Conservation (phyloP, 2,329 filamentous ascomycete genomes). For the Sporothrix brasiliensis region DNA sequence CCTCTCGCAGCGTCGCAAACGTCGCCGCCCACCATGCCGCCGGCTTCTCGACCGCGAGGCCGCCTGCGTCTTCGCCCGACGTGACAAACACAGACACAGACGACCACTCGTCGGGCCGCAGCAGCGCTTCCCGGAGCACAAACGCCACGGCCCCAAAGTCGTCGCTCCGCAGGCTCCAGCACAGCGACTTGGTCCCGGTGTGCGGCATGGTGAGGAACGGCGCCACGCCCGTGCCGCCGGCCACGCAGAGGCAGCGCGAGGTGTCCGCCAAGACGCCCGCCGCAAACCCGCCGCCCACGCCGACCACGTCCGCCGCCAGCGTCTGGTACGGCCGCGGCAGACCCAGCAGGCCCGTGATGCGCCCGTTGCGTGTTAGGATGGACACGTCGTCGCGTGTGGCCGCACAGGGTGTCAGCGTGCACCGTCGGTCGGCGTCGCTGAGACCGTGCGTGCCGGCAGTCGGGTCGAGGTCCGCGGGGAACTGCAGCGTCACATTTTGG, state of each 20-base stretch:
- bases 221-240: conserved; percentile 22
- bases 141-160: conserved; percentile 35
- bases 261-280: neutral
- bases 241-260: neutral
- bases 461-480: conserved; percentile 36
- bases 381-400: neutral
- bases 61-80: conserved; percentile 32
- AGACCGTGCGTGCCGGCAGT: conserved; percentile 32
- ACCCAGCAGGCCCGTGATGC: conserved; percentile 36
- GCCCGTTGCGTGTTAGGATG: conserved; percentile 35
- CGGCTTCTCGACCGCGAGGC: conserved; percentile 30
- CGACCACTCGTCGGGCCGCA: conserved; percentile 27
- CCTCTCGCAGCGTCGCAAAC: neutral
- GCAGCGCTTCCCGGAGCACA: conserved; percentile 30
- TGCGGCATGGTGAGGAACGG: conserved; percentile 11
- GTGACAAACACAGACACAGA: conserved; percentile 34
- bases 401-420: conserved; percentile 35
- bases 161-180: conserved; percentile 33
- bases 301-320: conserved; percentile 33
- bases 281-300: conserved; percentile 34
- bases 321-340: conserved; percentile 34
- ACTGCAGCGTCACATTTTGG: conserved; percentile 36
- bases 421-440: conserved; percentile 33
- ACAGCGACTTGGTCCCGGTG: neutral
- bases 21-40: conserved; percentile 31